Evolutionary conservation across 202 grass and related monocot species (phyloP).

Genomic region (Saccharum hybrid): DNA sequence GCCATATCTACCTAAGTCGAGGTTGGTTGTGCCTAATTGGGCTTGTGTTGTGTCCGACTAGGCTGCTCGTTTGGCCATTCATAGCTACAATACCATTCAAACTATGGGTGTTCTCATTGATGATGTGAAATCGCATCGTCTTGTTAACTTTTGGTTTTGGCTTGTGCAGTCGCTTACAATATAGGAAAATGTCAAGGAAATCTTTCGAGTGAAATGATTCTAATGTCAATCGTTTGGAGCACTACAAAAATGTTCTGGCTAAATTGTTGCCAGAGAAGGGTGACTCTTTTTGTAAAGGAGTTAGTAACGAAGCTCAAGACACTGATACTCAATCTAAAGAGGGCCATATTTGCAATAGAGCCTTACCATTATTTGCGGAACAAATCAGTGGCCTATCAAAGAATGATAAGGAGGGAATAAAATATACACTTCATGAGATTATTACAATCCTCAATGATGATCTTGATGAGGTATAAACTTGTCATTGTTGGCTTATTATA

Average conservation of each 20-base stretch:
- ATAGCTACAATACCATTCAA: conserved; percentile 4
- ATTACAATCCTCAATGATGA: conserved; percentile 41
- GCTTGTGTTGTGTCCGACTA: not conserved
- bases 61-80: not conserved
- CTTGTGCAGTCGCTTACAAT: not conserved
- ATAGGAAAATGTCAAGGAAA: conserved; percentile 38
- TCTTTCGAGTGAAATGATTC: conserved; percentile 36
- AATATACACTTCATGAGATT: conserved; percentile 42
- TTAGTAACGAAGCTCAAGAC: conserved; percentile 7
- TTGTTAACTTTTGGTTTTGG: not conserved
- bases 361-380: conserved; percentile 42
- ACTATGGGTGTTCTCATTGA: not conserved
- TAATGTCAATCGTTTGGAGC: conserved; percentile 37
- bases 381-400: conserved; percentile 44
- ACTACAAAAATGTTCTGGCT: conserved; percentile 44
- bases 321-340: not conserved
- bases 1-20: not conserved
- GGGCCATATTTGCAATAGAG: not conserved
- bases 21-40: no score
- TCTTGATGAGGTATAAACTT: conserved; percentile 47
- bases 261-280: conserved; percentile 34
- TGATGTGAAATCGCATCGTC: not conserved
- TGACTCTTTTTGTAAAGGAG: conserved; percentile 12
- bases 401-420: conserved; percentile 52
- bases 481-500: not conserved